Conservation (phyloP, 1,284 basidiomycete genomes). For the Microbotryum saponariae region DNA sequence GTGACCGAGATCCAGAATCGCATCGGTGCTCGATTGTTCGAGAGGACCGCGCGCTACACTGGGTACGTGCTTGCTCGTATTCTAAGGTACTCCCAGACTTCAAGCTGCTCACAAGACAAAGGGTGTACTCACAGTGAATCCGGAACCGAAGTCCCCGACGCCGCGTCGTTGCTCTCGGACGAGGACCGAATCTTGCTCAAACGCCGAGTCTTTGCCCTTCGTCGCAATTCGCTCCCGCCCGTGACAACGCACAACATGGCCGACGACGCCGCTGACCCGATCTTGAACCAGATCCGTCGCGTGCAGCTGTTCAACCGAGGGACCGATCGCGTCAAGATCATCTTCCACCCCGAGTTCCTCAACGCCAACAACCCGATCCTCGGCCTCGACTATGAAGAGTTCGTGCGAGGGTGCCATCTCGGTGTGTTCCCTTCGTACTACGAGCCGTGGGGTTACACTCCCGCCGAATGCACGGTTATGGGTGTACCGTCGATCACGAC, state of each 20-base stretch:
- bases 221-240: slow-evolving; percentile 84
- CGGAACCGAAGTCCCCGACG: slow-evolving; percentile 60
- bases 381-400: slow-evolving; percentile 96
- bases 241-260: slow-evolving; percentile 97
- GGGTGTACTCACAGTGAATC: slow-evolving; percentile 51
- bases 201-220: slow-evolving; percentile 90
- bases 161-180: slow-evolving; percentile 70
- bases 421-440: slow-evolving; percentile 95
- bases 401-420: slow-evolving; percentile 92
- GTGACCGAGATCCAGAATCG: slow-evolving; percentile 90
- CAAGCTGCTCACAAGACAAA: no score
- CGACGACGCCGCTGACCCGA: slow-evolving; percentile 84
- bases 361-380: slow-evolving; percentile 96
- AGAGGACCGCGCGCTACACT: slow-evolving; percentile 84
- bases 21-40: slow-evolving; percentile 83
- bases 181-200: slow-evolving; percentile 95
- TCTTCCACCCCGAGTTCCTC: slow-evolving; percentile 98
- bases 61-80: slow-evolving; percentile 50
- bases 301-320: slow-evolving; percentile 83
- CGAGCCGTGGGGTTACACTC: slow-evolving; percentile 79
- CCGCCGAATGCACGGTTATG: slow-evolving; percentile 65
- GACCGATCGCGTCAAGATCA: slow-evolving; percentile 82
- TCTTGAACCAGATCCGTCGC: slow-evolving; percentile 86
- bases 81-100: no score
- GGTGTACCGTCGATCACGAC: slow-evolving; percentile 95